Evolutionary conservation across 257 asterid species (phyloP), one percentile per base, ranked within the genome.

Genomic region (Solanum neorickii): DNA sequence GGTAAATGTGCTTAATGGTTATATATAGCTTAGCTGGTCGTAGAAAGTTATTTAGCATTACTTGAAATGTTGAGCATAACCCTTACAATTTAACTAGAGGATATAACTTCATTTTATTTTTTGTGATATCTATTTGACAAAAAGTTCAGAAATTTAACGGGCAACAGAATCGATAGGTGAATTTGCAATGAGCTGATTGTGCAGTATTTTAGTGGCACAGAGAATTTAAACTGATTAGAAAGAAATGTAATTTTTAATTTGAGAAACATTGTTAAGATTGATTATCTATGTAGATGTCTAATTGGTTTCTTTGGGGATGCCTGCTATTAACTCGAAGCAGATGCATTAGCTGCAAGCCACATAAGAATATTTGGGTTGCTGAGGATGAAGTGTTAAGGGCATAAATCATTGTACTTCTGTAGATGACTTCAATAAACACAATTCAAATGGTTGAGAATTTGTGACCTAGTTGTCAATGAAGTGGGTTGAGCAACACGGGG

Each of bases 1-100:
- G 98, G 98, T 95, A 35, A 73, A 69, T 8, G 16, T 65, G 72
- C 20, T 65, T 68, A 1, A 20, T 66, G 37, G 1, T 15, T 33
- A 77, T 10, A 16, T 9, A 0, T 27, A 15, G 66, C n/a, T 47
- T 16, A 80, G 68, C 42, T 29, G 25, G 68, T 47, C 29, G 29
- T 80, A 27, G 66, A 27, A 80, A 27, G 66, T 80, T 80, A 3
- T 27, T 49, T 27, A 27, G 27, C 68, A 16, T 78, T 47, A 80
- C 33, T 8, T 15, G 25, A 78, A 46, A 78, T 78, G 84, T 46
- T 77, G 62, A 44, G 46, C 62, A 25, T 13, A 77, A 44, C 62
- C 16, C 12, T 77, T 77, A 46, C 14, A 15, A 5, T 78, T 78
- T 47, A 46, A 46, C 49, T 78, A 16, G 41, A 78, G 15, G 15